phyloP scores from a whole-genome alignment of 73 alveolate genomes.

The Uronychia setigera region DNA sequence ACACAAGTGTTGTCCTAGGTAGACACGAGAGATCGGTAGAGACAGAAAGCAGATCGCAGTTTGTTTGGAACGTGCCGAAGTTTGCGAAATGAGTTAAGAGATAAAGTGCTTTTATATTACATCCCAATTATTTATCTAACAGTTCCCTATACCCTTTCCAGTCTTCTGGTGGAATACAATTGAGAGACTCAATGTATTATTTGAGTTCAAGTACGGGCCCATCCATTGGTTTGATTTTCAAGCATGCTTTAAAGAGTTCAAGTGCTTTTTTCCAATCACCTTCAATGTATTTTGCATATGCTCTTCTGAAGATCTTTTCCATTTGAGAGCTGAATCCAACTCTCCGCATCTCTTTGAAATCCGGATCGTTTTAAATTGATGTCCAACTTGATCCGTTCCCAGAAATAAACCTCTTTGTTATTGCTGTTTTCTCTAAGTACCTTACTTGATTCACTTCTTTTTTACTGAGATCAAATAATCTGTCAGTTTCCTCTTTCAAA shows the following conservation, averaged over 20 bases:
- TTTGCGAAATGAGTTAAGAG: too few relatives aligned
- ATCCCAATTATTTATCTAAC: not conserved
- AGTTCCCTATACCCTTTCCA: slow-evolving; percentile 36
- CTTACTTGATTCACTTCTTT: not conserved
- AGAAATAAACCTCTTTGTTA: not conserved
- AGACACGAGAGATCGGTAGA: too few relatives aligned
- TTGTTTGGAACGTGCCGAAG: too few relatives aligned
- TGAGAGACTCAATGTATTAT: slow-evolving; percentile 35
- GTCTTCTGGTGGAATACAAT: slow-evolving; percentile 13
- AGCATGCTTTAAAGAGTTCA: slow-evolving; percentile 25
- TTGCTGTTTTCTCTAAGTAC: not conserved
- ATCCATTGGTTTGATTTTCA: slow-evolving; percentile 53
- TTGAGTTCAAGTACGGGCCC: slow-evolving; percentile 58
- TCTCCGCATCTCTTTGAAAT: not conserved
- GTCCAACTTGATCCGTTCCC: not conserved
- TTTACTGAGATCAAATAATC: not conserved
- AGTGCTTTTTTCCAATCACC: slow-evolving; percentile 13
- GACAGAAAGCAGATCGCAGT: too few relatives aligned
- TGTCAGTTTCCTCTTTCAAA: not conserved
- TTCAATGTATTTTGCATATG: not conserved
- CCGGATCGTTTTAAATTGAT: not conserved
- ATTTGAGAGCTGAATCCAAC: not conserved
- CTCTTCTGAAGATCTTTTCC: not conserved
- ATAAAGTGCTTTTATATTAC: not conserved
- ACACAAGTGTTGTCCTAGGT: too few relatives aligned